Conservation (phyloP, 2,329 filamentous ascomycete genomes). For the Trichoderma citrinoviride region DNA sequence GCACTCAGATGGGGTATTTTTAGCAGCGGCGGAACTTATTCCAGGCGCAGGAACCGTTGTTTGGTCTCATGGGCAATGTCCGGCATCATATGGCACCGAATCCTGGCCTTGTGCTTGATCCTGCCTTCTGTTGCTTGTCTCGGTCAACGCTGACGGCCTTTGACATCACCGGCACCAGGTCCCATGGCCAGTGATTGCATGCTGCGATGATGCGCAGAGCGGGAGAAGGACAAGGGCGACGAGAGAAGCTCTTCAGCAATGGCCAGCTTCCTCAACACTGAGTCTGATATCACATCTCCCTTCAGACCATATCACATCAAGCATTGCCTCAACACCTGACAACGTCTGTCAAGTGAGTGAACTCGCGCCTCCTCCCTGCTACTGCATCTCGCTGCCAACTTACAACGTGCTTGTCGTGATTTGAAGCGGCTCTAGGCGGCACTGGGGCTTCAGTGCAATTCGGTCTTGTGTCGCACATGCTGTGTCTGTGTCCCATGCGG, state of each 20-base stretch:
- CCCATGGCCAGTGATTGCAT: conserved; percentile 5
- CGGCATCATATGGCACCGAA: conserved; percentile 12
- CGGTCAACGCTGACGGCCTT: background rate
- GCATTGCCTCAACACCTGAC: conserved; percentile 5
- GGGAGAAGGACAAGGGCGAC: too few species aligned
- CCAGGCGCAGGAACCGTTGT: background rate
- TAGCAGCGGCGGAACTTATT: background rate
- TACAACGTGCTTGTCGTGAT: background rate
- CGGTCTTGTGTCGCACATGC: background rate
- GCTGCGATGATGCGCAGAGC: background rate
- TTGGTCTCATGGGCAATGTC: background rate
- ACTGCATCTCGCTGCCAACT: background rate
- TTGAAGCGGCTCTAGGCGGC: conserved; percentile 1
- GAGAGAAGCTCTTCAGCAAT: too few species aligned
- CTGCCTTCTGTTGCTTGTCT: background rate
- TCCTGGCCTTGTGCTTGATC: background rate
- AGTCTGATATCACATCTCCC: too few species aligned
- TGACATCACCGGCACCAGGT: conserved; percentile 8
- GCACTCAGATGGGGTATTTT: conserved; percentile 5
- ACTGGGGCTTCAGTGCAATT: background rate
- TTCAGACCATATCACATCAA: background rate
- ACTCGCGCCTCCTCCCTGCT: background rate
- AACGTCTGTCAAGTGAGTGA: background rate
- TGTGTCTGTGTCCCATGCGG: conserved; percentile 1
- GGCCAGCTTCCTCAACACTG: too few species aligned